Percentiles rank a stretch among this genome's conserved stretches.
phyloP scores from a whole-genome alignment of 768 basidiomycete species.

The Xerocomellus intermedius region DNA sequence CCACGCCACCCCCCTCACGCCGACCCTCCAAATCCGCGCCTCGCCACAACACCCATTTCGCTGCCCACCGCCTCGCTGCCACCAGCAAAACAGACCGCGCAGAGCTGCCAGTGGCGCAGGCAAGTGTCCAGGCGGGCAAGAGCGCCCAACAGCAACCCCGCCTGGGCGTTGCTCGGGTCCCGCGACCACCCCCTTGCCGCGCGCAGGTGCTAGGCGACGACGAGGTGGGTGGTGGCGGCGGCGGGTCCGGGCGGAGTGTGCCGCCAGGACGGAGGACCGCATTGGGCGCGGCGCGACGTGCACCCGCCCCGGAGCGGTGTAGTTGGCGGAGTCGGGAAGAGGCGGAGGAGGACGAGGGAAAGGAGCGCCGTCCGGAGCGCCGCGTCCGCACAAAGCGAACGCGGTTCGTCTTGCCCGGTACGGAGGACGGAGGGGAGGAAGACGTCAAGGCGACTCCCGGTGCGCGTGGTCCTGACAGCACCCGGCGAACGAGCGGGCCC shows the following conservation, averaged over 20 bases:
- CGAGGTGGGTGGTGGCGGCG: not conserved
- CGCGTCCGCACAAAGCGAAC: slow-evolving; percentile 4
- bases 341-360: not conserved
- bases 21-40: not conserved
- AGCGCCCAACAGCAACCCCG: not conserved
- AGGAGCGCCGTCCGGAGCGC: not conserved
- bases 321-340: not conserved
- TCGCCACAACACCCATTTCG: not conserved
- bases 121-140: not conserved
- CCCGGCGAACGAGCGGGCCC: not conserved
- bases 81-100: not conserved
- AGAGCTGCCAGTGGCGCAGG: not conserved
- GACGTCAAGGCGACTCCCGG: too few relatives aligned
- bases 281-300: not conserved
- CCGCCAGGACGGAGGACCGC: not conserved
- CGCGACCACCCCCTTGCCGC: not conserved
- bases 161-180: not conserved
- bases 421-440: not conserved
- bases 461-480: not conserved
- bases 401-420: slow-evolving; percentile 11
- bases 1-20: slow-evolving; percentile 5
- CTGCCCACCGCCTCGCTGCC: not conserved
- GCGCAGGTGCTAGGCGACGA: not conserved
- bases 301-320: not conserved
- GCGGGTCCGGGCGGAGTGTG: not conserved